phyloP scores from a whole-genome alignment of 1,284 basidiomycete genomes.

The Calocybe gambosa region DNA sequence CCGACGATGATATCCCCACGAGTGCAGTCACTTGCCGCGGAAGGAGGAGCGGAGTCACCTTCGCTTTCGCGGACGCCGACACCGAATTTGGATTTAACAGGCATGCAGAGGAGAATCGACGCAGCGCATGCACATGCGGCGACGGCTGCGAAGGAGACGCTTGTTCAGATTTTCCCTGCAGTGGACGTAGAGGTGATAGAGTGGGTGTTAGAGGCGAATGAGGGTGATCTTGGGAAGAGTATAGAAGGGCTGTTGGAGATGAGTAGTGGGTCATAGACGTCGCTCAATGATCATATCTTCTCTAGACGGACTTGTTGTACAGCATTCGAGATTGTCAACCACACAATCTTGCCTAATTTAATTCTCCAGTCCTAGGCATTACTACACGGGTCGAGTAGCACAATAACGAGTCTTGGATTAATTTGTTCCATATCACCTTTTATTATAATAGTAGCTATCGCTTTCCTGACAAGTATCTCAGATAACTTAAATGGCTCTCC shows the following conservation, averaged over 20 bases:
- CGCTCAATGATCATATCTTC: not conserved
- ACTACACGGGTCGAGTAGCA: too few relatives aligned
- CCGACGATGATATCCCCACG: slow-evolving; percentile 33
- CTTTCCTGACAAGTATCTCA: too few relatives aligned
- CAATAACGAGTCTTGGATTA: too few relatives aligned
- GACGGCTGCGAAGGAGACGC: slow-evolving; percentile 60
- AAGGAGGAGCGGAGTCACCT: slow-evolving; percentile 26
- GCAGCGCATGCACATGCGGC: slow-evolving; percentile 63
- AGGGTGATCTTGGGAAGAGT: slow-evolving; percentile 83
- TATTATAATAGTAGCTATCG: too few relatives aligned
- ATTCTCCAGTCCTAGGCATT: too few relatives aligned
- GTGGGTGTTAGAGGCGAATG: slow-evolving; percentile 81
- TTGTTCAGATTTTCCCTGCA: slow-evolving; percentile 82
- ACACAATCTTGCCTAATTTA: too few relatives aligned
- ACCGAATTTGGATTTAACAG: slow-evolving; percentile 62
- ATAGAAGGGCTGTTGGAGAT: slow-evolving; percentile 83
- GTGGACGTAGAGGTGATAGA: slow-evolving; percentile 80
- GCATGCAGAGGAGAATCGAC: slow-evolving; percentile 77
- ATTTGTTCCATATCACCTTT: too few relatives aligned
- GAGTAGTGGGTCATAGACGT: slow-evolving; percentile 42
- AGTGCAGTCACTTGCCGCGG: slow-evolving; percentile 32
- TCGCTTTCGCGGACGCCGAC: slow-evolving; percentile 60
- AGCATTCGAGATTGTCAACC: not conserved
- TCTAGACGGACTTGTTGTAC: not conserved
- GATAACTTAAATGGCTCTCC: too few relatives aligned